phyloP scores from a whole-genome alignment of 1,139 yeast species.

The Suhomyces guaymorum region DNA sequence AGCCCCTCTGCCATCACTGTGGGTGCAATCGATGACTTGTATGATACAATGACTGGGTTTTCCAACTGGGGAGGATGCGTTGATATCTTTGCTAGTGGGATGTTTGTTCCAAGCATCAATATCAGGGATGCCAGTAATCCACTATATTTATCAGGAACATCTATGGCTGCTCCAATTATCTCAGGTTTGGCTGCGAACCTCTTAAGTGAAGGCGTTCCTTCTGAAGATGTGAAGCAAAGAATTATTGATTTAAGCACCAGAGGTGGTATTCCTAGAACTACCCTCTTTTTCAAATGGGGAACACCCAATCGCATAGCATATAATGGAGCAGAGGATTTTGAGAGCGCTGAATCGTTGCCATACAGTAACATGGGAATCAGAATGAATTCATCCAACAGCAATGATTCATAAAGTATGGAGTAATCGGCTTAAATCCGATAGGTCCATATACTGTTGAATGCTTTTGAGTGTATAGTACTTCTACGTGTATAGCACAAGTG shows the following conservation, averaged over 20 bases:
- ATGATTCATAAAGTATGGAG: no score
- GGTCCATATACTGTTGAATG: no score
- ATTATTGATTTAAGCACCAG: slow-evolving; percentile 40
- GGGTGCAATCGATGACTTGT: slow-evolving; percentile 79
- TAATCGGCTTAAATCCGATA: no score
- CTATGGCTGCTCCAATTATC: slow-evolving; percentile 84
- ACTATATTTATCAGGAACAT: slow-evolving; percentile 71
- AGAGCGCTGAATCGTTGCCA: no score
- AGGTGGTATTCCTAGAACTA: slow-evolving; percentile 37
- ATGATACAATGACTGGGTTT: slow-evolving; percentile 68
- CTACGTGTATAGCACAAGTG: no score
- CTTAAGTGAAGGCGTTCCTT: slow-evolving; percentile 59
- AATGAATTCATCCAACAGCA: no score
- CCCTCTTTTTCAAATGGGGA: slow-evolving; percentile 29
- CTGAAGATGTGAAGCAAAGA: slow-evolving; percentile 38
- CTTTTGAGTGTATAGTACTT: no score
- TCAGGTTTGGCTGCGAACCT: slow-evolving; percentile 71
- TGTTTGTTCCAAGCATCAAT: slow-evolving; percentile 53
- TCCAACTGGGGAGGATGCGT: slow-evolving; percentile 91
- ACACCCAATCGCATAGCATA: slow-evolving; percentile 45
- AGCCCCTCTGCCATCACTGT: slow-evolving; percentile 72
- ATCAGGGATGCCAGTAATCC: slow-evolving; percentile 27
- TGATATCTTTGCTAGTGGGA: slow-evolving; percentile 82
- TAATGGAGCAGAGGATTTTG: slow-evolving; percentile 26
- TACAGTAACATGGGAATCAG: no score